Evolutionary conservation across 371 early-diverging fungal genomes (phyloP).

Genomic region (Actinomortierella wolfii): DNA sequence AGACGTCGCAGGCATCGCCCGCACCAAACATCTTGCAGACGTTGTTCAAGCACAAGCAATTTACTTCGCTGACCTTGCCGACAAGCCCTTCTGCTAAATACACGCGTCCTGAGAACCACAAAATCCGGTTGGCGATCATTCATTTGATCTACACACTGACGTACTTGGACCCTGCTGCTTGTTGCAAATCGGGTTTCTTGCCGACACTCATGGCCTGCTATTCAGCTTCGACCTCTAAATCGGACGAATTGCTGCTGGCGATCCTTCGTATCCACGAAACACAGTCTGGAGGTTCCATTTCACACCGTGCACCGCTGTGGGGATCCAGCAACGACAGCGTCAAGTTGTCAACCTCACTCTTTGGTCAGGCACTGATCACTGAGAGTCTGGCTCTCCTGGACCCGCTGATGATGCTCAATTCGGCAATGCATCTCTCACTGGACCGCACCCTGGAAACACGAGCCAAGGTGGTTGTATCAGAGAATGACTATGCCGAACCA

Average conservation of each 20-base stretch:
- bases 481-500: slow-evolving; percentile 16
- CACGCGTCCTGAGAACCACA: slow-evolving; percentile 27
- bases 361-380: slow-evolving; percentile 49
- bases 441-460: slow-evolving; percentile 37
- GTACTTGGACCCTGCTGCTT: slow-evolving; percentile 49
- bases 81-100: slow-evolving; percentile 35
- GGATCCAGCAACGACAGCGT: slow-evolving; percentile 58
- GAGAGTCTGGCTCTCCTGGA: slow-evolving; percentile 72
- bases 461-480: slow-evolving; percentile 2
- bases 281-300: slow-evolving; percentile 51
- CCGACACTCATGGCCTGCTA: slow-evolving; percentile 60
- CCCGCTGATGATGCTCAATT: slow-evolving; percentile 65
- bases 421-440: slow-evolving; percentile 62
- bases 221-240: slow-evolving; percentile 54
- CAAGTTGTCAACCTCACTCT: slow-evolving; percentile 25
- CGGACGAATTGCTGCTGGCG: slow-evolving; percentile 57
- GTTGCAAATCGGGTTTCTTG: slow-evolving; percentile 54
- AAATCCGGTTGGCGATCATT: slow-evolving; percentile 53
- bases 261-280: slow-evolving; percentile 55
- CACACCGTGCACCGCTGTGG: slow-evolving; percentile 58
- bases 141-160: slow-evolving; percentile 54
- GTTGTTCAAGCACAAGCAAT: slow-evolving; percentile 39
- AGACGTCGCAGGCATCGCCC: slow-evolving; percentile 34
- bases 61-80: slow-evolving; percentile 32
- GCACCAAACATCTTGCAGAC: slow-evolving; percentile 44